A percentile compares a stretch with the other conserved stretches of the same genome.
phyloP scores from a whole-genome alignment of 2,329 filamentous ascomycete species.

The Trichophyton mentagrophytes region DNA sequence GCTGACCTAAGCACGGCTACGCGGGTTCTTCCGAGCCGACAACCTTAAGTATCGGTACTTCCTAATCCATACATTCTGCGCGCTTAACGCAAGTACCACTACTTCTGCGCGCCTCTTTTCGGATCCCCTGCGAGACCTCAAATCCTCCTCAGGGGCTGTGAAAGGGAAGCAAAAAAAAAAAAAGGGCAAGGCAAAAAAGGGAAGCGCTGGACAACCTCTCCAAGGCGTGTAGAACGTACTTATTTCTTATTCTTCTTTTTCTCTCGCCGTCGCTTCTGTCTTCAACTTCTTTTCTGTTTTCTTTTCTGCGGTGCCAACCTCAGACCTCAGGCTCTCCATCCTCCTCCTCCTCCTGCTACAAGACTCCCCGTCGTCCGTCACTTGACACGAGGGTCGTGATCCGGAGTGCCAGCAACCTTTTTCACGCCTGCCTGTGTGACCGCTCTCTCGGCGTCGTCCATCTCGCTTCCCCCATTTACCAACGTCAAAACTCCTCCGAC shows the following conservation, averaged over 20 bases:
- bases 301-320: no score
- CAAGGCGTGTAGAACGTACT: background rate
- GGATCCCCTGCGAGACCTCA: background rate
- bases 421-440: background rate
- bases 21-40: background rate
- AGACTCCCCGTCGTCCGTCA: constrained; percentile 5
- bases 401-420: background rate
- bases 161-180: background rate
- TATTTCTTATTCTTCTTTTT: constrained; percentile 6
- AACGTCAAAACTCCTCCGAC: background rate
- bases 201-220: background rate
- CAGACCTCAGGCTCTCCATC: constrained; percentile 2
- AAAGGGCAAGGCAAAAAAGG: background rate
- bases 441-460: constrained; percentile 4
- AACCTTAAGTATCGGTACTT: background rate
- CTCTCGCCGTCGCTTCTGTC: background rate
- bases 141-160: constrained; percentile 3
- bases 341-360: constrained; percentile 2
- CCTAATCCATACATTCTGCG: background rate
- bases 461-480: background rate
- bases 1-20: background rate
- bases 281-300: background rate
- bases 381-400: constrained; percentile 7
- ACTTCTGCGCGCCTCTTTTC: background rate
- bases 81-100: background rate